Base-by-base conservation (phyloP, 768 basidiomycete genomes). In the Neoboletus brunneissimus region DNA sequence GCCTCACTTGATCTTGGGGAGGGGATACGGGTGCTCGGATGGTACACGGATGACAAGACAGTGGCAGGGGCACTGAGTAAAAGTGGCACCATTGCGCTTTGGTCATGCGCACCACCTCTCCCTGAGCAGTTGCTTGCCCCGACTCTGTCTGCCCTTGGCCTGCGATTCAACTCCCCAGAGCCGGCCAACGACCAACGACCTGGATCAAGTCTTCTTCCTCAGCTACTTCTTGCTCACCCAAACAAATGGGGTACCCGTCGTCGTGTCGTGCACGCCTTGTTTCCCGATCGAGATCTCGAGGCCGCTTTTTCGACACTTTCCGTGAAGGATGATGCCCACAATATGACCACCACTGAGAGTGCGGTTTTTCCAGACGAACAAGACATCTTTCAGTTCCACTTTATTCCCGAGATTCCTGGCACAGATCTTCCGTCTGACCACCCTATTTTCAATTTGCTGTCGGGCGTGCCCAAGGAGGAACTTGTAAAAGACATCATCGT, bases 311-410 rank as follows among this genome's bases (percentile, higher is more conserved):
- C 76, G 85, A 43, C 72, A 77, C n/a, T 79, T 79, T 1, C 73
- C 73, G 34, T 81, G 77, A 4, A 64, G 65, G 37, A 77, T 77
- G 54, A 74, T 75, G 67, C 15, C 81, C 20, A 64, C 80, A 38
- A 64, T 74, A 12, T 10, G 29, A 16, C 34, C 35, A 38, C 50
- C 2, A n/a, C 20, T 11, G 45, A 63, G 51, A 56, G 51, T 38
- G 69, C 64, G 38, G 54, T 77, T 0, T 77, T 91, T 61, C 71
- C 81, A 57, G 93, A 92, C 63, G 73, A 75, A 2, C 85, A 85
- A 52, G 91, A 98, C 66, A 83, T 79, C 2, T 90, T 93, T 68
- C 72, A 72, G 29, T 85, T 92, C 59, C 79, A 85, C 54, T 62
- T 72, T 11, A 58, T 69, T 20, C 71, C 18, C 70, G 71, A 31